Conservation (phyloP, 2,329 filamentous ascomycete genomes). For the Monosporascus sp. region DNA sequence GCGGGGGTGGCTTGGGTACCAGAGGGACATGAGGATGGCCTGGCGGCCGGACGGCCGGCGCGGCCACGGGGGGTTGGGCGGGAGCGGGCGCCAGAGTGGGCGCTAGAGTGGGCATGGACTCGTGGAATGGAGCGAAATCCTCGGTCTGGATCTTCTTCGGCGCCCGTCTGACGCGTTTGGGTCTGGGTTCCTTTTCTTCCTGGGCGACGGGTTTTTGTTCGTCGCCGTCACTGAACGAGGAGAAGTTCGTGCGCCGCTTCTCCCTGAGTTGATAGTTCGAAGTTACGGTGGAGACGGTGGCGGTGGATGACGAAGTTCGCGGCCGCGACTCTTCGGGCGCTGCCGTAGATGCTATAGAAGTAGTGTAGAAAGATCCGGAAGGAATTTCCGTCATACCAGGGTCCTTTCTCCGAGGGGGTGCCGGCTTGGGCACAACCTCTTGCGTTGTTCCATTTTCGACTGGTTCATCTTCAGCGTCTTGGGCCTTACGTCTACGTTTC, state of each 20-base stretch:
- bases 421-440: constrained; percentile 7
- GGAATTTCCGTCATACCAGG: constrained; percentile 32
- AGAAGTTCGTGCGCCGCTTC: constrained; percentile 51
- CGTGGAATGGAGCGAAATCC: constrained; percentile 6
- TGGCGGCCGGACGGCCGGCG: constrained; percentile 6
- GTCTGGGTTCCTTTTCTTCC: constrained; percentile 22
- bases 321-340: constrained; percentile 44
- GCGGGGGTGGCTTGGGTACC: constrained; percentile 18
- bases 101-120: constrained; percentile 5
- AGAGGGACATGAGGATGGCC: constrained; percentile 5
- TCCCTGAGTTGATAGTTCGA: constrained; percentile 50
- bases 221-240: constrained; percentile 40
- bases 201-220: constrained; percentile 29
- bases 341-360: constrained; percentile 29
- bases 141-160: constrained; percentile 24
- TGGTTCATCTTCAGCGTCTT: constrained; percentile 6
- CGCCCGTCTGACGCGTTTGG: constrained; percentile 22
- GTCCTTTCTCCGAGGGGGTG: constrained; percentile 10
- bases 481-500: constrained; percentile 10
- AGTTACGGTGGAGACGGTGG: constrained; percentile 42
- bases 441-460: constrained; percentile 8
- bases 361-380: constrained; percentile 34
- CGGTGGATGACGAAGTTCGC: constrained; percentile 49
- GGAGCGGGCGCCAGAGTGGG: constrained; percentile 1
- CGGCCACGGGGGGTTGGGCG: constrained; percentile 3